These are phyloP conservation scores for Melastoma malabathricum DNA, from an alignment of 345 rosid genomes.

Conservation along the genomic window DNA sequence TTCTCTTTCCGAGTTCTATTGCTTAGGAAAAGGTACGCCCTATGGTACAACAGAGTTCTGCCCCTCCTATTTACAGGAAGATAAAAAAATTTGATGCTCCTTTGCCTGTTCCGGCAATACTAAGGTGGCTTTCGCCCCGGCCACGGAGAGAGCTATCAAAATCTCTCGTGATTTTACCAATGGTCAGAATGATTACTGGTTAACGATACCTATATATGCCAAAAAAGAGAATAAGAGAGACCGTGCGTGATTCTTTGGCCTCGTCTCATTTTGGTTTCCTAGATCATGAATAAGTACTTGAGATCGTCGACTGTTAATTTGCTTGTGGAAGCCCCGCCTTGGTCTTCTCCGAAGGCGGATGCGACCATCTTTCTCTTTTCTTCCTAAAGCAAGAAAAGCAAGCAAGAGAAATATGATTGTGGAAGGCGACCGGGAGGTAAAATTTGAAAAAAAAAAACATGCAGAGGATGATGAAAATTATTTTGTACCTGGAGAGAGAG, in stretches of 20 bases:
- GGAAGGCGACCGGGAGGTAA: neutral
- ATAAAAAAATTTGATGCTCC: too few relatives aligned
- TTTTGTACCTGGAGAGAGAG: slow-evolving; percentile 65
- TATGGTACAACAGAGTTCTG: too few relatives aligned
- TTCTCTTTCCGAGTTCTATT: too few relatives aligned
- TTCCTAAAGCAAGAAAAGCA: slow-evolving; percentile 33
- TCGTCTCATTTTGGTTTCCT: neutral
- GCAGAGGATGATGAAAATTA: neutral
- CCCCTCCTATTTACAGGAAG: too few relatives aligned
- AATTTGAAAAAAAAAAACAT: neutral
- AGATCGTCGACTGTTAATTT: slow-evolving; percentile 85
- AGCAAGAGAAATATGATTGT: neutral
- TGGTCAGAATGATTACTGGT: too few relatives aligned
- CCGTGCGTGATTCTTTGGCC: neutral
- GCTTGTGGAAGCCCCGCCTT: slow-evolving; percentile 54
- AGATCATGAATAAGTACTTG: slow-evolving; percentile 39
- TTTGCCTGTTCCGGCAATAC: too few relatives aligned
- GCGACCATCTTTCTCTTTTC: slow-evolving; percentile 95
- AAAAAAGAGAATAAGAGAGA: too few relatives aligned
- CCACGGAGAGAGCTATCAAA: too few relatives aligned
- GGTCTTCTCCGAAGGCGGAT: slow-evolving; percentile 95
- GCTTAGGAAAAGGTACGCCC: too few relatives aligned
- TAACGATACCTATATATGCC: too few relatives aligned
- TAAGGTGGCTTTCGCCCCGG: too few relatives aligned
- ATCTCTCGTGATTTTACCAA: too few relatives aligned